These are phyloP conservation scores for Piedraia hortae DNA, from an alignment of 2,329 filamentous ascomycete genomes.

Conservation along the genomic window DNA sequence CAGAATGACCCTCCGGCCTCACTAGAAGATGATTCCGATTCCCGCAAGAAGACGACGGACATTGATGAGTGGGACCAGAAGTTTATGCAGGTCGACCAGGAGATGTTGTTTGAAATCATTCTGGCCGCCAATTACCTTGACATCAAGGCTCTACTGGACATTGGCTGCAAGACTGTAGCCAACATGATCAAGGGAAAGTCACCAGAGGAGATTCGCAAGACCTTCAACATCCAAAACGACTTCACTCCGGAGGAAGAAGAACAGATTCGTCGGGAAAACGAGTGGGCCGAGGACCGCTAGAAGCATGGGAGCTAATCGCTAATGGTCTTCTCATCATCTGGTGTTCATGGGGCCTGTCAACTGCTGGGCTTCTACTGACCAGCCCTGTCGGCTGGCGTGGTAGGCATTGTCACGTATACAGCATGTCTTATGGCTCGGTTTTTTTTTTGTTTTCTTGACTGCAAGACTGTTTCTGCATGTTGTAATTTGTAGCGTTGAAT, in stretches of 20 bases:
- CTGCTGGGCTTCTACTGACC: no score
- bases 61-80: conserved; percentile 99
- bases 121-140: conserved; percentile 95
- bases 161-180: conserved; percentile 96
- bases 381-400: no score
- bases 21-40: conserved; percentile 73
- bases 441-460: no score
- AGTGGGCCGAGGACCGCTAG: conserved; percentile 19
- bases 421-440: no score
- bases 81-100: conserved; percentile 99
- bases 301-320: no score
- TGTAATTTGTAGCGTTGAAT: no score
- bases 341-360: no score
- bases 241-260: conserved; percentile 98
- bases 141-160: conserved; percentile 91
- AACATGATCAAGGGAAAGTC: conserved; percentile 99
- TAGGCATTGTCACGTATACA: no score
- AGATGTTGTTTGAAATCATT: conserved; percentile 99
- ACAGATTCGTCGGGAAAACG: conserved; percentile 39
- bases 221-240: conserved; percentile 98
- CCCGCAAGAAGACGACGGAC: conserved; percentile 91
- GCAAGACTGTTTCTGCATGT: no score
- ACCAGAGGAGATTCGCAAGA: conserved; percentile 96
- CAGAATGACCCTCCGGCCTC: conserved; percentile 59
- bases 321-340: no score